A percentile compares a stretch with the other conserved stretches of the same genome.
Conservation (phyloP, 169 alveolate species). For the Toxoplasma gondii region DNA sequence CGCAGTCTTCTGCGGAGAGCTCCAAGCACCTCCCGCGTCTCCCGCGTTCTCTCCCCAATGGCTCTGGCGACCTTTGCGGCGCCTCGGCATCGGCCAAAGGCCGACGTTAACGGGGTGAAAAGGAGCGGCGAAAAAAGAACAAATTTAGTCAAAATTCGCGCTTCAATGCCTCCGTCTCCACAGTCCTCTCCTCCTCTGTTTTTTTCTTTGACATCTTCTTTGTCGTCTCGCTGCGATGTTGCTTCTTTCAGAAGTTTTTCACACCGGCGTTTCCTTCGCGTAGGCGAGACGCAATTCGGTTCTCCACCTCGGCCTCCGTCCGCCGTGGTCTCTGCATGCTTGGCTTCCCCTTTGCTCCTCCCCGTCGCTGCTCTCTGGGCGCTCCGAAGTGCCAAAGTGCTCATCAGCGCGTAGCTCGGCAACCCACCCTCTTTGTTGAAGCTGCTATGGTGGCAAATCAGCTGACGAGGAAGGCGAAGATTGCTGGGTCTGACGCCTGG, state of each 20-base stretch:
- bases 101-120: background rate
- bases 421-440: slow-evolving; percentile 16
- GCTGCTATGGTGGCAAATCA: slow-evolving; percentile 8
- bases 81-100: background rate
- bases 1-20: background rate
- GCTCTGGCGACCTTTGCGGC: background rate
- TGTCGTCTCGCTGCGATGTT: background rate
- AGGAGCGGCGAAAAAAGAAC: background rate
- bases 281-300: background rate
- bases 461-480: background rate
- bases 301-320: no score
- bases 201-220: no score
- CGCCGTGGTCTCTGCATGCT: background rate
- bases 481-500: background rate
- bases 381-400: background rate
- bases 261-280: background rate
- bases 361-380: background rate
- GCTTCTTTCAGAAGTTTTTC: background rate
- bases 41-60: background rate
- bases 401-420: slow-evolving; percentile 22
- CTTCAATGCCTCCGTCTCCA: background rate
- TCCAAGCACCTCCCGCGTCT: background rate
- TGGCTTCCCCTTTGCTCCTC: background rate
- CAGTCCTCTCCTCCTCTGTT: background rate
- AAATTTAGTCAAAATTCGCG: background rate